Conservation (phyloP, 306 rosid species). For the Carpinus viminea region DNA sequence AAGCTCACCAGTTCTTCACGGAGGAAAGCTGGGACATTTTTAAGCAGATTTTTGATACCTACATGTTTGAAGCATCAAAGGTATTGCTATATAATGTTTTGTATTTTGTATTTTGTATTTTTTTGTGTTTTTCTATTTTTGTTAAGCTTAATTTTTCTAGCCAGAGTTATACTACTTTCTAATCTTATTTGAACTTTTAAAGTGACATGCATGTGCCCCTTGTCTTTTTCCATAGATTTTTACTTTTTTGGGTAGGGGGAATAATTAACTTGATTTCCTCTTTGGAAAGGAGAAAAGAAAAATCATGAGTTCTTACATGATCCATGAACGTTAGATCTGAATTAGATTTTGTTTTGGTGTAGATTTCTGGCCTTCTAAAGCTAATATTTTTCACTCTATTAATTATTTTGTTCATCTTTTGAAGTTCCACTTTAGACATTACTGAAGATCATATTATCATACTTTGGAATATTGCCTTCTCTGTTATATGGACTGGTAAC, state of each 20-base stretch:
- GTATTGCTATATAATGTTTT: conserved; percentile 36
- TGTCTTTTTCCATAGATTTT: neutral
- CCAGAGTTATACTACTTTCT: neutral
- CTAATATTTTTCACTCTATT: neutral
- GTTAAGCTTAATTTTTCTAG: neutral
- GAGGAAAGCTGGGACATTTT: conserved; percentile 95
- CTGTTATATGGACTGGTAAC: neutral
- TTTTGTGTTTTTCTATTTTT: conserved; percentile 17
- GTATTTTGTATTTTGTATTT: neutral
- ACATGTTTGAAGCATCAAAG: conserved; percentile 95
- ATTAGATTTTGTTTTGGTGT: neutral
- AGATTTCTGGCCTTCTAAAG: neutral
- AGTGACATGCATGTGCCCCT: neutral
- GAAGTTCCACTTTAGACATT: neutral
- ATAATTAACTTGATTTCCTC: neutral
- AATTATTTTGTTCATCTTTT: neutral
- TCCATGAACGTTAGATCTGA: neutral
- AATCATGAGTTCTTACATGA: neutral
- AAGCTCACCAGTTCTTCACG: conserved; percentile 95
- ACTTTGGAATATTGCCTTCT: neutral
- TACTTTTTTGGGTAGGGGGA: neutral
- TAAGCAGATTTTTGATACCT: conserved; percentile 78
- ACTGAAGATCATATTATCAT: neutral
- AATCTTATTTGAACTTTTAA: neutral
- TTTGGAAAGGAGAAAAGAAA: neutral